Conservation (phyloP, 805 yeast genomes). For the Jamesozyma spencerorum region DNA sequence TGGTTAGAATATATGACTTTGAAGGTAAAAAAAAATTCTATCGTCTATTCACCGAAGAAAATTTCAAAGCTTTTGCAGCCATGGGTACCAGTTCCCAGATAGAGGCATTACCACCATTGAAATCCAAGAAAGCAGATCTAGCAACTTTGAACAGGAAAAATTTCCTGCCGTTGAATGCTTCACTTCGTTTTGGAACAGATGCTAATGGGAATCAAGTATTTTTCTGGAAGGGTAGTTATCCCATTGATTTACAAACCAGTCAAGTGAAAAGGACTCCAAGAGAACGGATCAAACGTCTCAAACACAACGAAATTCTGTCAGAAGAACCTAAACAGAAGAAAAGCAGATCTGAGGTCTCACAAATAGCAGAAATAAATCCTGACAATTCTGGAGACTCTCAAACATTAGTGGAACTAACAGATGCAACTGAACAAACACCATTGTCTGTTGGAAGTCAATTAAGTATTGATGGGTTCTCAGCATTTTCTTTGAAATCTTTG, state of each 20-base stretch:
- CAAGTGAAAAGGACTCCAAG: constrained; percentile 7
- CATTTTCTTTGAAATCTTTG: constrained; percentile 35
- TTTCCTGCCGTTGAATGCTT: constrained; percentile 22
- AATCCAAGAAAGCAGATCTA: constrained; percentile 10
- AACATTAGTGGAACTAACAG: background rate
- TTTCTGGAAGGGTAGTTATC: constrained; percentile 29
- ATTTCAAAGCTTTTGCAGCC: constrained; percentile 30
- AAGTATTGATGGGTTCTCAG: constrained; percentile 30
- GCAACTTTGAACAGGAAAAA: constrained; percentile 16
- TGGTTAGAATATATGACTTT: constrained; percentile 59
- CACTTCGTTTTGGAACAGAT: constrained; percentile 19
- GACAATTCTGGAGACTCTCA: background rate
- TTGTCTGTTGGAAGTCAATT: constrained; percentile 2
- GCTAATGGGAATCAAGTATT: constrained; percentile 16
- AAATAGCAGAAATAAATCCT: background rate
- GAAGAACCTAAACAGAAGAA: constrained; percentile 2
- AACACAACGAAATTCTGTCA: constrained; percentile 1
- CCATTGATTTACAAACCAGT: constrained; percentile 11
- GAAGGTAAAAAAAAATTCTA: constrained; percentile 67
- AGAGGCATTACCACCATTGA: constrained; percentile 3
- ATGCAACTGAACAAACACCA: background rate
- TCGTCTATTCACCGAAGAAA: constrained; percentile 46
- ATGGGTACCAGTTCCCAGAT: constrained; percentile 20
- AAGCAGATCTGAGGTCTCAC: background rate
- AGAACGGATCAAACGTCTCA: constrained; percentile 7